These are phyloP conservation scores for Lasiosphaeria hispida DNA, from an alignment of 495 filamentous ascomycete species.

Conservation along the genomic window DNA sequence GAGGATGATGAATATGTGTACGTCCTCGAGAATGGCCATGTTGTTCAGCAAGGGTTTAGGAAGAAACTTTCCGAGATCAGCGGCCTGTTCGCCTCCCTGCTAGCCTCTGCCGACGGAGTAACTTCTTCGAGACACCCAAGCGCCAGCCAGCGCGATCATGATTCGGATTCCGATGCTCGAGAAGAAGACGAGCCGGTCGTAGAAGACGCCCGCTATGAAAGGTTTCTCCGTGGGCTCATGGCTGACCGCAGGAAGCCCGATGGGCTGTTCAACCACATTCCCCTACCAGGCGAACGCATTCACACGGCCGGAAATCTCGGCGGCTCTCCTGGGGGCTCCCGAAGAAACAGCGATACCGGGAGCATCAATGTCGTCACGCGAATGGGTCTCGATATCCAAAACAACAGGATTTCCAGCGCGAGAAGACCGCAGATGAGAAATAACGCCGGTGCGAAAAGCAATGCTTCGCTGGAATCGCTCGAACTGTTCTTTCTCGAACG, in stretches of 20 bases:
- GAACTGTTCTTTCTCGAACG: constrained; percentile 30
- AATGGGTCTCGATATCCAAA: constrained; percentile 21
- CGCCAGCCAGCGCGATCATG: not conserved
- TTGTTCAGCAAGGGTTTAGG: constrained; percentile 66
- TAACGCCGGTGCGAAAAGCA: not conserved
- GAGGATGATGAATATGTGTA: constrained; percentile 73
- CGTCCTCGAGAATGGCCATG: constrained; percentile 66
- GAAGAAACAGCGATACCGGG: not conserved
- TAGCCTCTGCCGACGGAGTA: constrained; percentile 26
- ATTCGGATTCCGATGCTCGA: not conserved
- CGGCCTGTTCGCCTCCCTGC: constrained; percentile 33
- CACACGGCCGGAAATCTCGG: not conserved
- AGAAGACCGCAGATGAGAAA: constrained; percentile 2
- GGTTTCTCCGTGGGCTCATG: constrained; percentile 16
- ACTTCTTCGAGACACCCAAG: not conserved
- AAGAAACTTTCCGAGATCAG: constrained; percentile 31
- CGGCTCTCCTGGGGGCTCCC: not conserved
- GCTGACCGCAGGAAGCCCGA: constrained; percentile 9
- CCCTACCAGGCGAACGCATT: not conserved
- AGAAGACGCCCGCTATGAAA: constrained; percentile 13
- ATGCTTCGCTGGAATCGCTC: constrained; percentile 23
- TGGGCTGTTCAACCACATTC: constrained; percentile 21
- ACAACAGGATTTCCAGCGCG: constrained; percentile 14
- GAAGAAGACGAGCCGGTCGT: constrained; percentile 8
- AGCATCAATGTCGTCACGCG: constrained; percentile 22